These are phyloP conservation scores for Lichtheimia corymbifera DNA, from an alignment of 371 early-diverging fungal genomes.

Conservation along the genomic window DNA sequence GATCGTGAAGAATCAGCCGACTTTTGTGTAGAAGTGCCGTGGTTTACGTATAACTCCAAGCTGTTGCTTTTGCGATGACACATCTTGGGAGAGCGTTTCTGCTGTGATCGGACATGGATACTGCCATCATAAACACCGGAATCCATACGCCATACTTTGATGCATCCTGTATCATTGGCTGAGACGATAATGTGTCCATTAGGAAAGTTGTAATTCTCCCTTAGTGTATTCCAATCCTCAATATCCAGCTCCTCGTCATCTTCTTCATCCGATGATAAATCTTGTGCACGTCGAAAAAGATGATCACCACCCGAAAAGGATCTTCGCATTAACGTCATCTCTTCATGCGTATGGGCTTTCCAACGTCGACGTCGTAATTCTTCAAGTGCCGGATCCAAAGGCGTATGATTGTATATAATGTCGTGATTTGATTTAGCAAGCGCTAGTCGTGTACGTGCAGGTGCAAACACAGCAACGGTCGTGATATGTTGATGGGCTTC, in stretches of 20 bases:
- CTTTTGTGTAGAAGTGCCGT: background rate
- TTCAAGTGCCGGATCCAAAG: conserved; percentile 8
- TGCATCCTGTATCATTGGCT: conserved; percentile 60
- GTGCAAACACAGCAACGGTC: conserved; percentile 64
- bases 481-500: conserved; percentile 55
- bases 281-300: conserved; percentile 14
- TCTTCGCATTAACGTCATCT: conserved; percentile 10
- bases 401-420: conserved; percentile 41
- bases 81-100: background rate
- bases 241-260: conserved; percentile 9
- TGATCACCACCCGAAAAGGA: conserved; percentile 14
- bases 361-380: conserved; percentile 7
- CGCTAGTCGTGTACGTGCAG: conserved; percentile 58
- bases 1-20: conserved; percentile 4
- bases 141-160: conserved; percentile 71
- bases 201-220: conserved; percentile 32
- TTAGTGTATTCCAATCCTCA: conserved; percentile 6
- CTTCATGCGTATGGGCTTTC: conserved; percentile 6
- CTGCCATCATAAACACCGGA: conserved; percentile 25
- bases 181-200: conserved; percentile 65
- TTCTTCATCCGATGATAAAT: conserved; percentile 9
- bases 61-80: conserved; percentile 13
- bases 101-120: background rate
- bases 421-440: conserved; percentile 55
- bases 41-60: conserved; percentile 2